A percentile compares a stretch with the other conserved stretches of the same genome.
phyloP scores from a whole-genome alignment of 352 stramenopile species.

The Peronospora belbahrii region DNA sequence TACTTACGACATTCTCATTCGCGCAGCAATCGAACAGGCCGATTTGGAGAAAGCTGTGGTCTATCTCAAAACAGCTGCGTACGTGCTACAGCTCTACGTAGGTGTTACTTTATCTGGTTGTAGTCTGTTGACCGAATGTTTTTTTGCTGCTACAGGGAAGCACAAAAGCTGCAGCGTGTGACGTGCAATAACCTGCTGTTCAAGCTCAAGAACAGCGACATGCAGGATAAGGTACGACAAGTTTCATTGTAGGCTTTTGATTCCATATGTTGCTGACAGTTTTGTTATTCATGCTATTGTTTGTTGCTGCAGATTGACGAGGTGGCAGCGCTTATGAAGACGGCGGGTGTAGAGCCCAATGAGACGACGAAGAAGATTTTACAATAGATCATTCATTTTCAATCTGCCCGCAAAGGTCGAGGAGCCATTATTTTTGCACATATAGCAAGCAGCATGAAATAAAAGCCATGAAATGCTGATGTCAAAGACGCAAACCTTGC shows the following conservation, averaged over 20 bases:
- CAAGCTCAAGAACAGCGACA: slow-evolving; percentile 77
- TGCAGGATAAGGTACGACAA: slow-evolving; percentile 49
- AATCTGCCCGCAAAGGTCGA: slow-evolving; percentile 1
- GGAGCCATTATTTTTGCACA: slow-evolving; percentile 9
- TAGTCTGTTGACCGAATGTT: not conserved
- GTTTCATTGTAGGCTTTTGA: not conserved
- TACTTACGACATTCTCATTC: slow-evolving; percentile 81
- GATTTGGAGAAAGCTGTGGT: slow-evolving; percentile 68
- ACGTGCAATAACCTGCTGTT: slow-evolving; percentile 84
- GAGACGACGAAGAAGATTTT: slow-evolving; percentile 81
- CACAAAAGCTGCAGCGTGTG: slow-evolving; percentile 72
- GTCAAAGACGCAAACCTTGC: slow-evolving; percentile 4
- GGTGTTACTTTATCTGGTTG: too few relatives aligned
- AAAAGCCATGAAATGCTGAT: slow-evolving; percentile 18
- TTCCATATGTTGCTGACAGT: not conserved
- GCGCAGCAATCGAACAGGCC: slow-evolving; percentile 61
- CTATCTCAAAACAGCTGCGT: slow-evolving; percentile 69
- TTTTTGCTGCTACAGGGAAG: slow-evolving; percentile 30
- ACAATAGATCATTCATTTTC: slow-evolving; percentile 34
- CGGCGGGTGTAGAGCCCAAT: slow-evolving; percentile 65
- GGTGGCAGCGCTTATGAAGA: slow-evolving; percentile 71
- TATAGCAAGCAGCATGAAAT: slow-evolving; percentile 11
- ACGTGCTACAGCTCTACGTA: slow-evolving; percentile 24
- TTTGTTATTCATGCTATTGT: not conserved
- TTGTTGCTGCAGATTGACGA: slow-evolving; percentile 45